Base-by-base conservation (phyloP, 176 grass and related monocot species). In the Musa schizocarpa region DNA sequence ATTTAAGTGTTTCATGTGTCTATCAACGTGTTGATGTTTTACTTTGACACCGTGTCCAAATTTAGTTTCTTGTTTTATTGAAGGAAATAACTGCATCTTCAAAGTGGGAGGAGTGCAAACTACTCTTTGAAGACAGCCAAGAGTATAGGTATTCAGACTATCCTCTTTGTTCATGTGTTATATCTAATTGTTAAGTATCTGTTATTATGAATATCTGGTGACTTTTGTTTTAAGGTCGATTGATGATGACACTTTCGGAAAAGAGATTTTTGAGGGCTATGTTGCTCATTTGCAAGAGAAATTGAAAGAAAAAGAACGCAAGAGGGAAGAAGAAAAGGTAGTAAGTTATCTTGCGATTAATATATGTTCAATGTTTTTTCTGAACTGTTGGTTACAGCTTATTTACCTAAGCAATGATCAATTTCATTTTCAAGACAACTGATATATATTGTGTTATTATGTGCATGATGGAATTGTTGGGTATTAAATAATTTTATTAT, bases 271-370 rank as follows among this genome's bases (percentile, higher is more conserved):
- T 78, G 91, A 99, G 77, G 88, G 90, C 52, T 89, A 87, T 66
- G 82, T 99, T 59, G 74, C 81, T 76, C 91, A 87, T 74, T 84
- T 99, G 72, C 92, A 99, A 86, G 91, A 89, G 78, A 89, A 92
- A 80, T 74, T 94, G 65, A 99, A 88, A 85, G 91, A 99, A 81
- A 99, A 94, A 80, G 95, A 94, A 21, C 95, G 88, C 17, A 77
- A 85, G 76, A 91, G 91, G 74, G 91, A 94, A 81, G 95, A 99
- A 81, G 95, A 99, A 71, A 99, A 94, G 82, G 95, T 98, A 87
- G 75, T 71, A 24, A 72, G 53, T 14, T 51, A 3, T 82, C 25
- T 52, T 72, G 54, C 61, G 9, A 50, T 73, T 66, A 53, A 62
- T 64, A 14, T 50, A 52, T 13, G 29, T 9, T 63, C n/a, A 49